Evolutionary conservation across 768 basidiomycete genomes (phyloP).

Genomic region (Ephemerocybe angulata): DNA sequence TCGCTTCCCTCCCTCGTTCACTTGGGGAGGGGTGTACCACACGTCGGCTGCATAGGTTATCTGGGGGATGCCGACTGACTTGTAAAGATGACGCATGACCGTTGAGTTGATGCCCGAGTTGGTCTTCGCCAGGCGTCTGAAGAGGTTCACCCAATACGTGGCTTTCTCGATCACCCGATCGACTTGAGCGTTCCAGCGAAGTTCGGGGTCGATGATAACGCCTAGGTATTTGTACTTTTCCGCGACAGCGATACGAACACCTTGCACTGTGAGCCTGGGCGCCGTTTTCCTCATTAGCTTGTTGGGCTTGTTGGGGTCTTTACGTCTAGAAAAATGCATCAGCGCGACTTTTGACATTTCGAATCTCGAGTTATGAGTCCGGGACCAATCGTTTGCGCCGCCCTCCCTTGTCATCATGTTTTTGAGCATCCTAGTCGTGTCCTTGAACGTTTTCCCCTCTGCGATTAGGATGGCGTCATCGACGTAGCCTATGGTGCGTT

Average conservation of each 20-base stretch:
- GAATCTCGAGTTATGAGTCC: slow-evolving; percentile 25
- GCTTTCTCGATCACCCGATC: slow-evolving; percentile 11
- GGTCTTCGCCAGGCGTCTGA: slow-evolving; percentile 13
- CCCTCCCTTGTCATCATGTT: slow-evolving; percentile 23
- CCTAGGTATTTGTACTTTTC: slow-evolving; percentile 24
- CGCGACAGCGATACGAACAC: slow-evolving; percentile 11
- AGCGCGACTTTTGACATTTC: slow-evolving; percentile 28
- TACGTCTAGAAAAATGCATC: slow-evolving; percentile 17
- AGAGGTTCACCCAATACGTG: slow-evolving; percentile 11
- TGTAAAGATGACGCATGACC: slow-evolving; percentile 21
- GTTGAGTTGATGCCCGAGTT: slow-evolving; percentile 12
- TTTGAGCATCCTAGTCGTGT: slow-evolving; percentile 16
- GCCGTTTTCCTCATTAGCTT: neutral
- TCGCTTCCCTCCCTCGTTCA: neutral
- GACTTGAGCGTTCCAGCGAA: slow-evolving; percentile 13
- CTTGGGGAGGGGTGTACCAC: slow-evolving; percentile 18
- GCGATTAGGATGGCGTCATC: slow-evolving; percentile 28
- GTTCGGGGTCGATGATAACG: slow-evolving; percentile 19
- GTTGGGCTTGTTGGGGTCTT: neutral
- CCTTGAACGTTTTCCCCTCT: slow-evolving; percentile 16
- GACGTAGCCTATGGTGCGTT: slow-evolving; percentile 24
- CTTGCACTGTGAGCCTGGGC: slow-evolving; percentile 6
- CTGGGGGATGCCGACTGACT: slow-evolving; percentile 21
- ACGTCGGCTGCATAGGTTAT: slow-evolving; percentile 23
- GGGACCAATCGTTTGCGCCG: slow-evolving; percentile 26